Evolutionary conservation across 495 filamentous ascomycete genomes (phyloP).

Genomic region (Aspergillus wentii): DNA sequence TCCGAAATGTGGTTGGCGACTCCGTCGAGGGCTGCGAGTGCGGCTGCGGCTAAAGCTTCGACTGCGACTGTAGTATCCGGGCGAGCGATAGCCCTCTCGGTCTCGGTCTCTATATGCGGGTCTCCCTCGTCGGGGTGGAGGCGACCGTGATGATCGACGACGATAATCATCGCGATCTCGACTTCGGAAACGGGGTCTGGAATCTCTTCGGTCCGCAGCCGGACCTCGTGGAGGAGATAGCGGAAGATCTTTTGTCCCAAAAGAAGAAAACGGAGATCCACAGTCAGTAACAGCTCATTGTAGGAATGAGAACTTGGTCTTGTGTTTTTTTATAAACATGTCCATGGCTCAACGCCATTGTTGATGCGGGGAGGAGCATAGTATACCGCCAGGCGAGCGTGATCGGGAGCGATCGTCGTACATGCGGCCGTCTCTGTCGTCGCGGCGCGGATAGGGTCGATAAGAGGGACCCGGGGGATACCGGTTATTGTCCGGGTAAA

Average conservation of each 20-base stretch:
- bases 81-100: conserved; percentile 50
- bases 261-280: conserved; percentile 6
- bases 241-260: conserved; percentile 36
- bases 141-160: conserved; percentile 32
- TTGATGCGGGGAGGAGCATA: conserved; percentile 37
- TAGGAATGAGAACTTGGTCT: neutral
- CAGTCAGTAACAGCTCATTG: conserved; percentile 21
- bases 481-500: conserved; percentile 24
- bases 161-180: conserved; percentile 39
- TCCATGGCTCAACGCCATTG: conserved; percentile 10
- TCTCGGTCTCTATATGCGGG: conserved; percentile 51
- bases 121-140: conserved; percentile 30
- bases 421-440: conserved; percentile 42
- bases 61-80: conserved; percentile 37
- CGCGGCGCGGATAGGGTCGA: conserved; percentile 25
- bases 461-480: conserved; percentile 18
- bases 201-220: conserved; percentile 31
- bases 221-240: conserved; percentile 37
- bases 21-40: conserved; percentile 36
- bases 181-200: conserved; percentile 27
- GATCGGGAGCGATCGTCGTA: conserved; percentile 43
- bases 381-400: conserved; percentile 43
- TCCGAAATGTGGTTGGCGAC: conserved; percentile 40
- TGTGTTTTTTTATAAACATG: conserved; percentile 6
- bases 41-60: conserved; percentile 40